Evolutionary conservation across 1,139 yeast genomes (phyloP).

Genomic region (Candida tropicalis): DNA sequence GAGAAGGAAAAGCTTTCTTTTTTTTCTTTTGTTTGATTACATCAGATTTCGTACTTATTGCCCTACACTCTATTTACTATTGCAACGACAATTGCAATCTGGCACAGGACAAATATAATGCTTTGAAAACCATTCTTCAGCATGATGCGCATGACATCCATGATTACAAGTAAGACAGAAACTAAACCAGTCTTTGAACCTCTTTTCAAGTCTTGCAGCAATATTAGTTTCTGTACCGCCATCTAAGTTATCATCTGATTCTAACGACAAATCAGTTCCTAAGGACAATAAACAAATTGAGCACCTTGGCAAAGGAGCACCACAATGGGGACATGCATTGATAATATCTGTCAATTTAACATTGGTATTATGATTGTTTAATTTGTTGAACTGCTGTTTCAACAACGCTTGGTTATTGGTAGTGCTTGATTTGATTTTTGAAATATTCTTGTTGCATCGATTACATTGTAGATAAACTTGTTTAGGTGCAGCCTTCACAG

Average conservation of each 20-base stretch:
- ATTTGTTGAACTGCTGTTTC: slow-evolving; percentile 45
- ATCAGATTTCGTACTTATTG: too few relatives aligned
- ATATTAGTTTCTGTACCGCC: slow-evolving; percentile 12
- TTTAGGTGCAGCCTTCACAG: slow-evolving; percentile 59
- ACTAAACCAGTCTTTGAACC: slow-evolving; percentile 76
- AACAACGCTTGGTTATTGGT: slow-evolving; percentile 32
- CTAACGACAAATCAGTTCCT: slow-evolving; percentile 67
- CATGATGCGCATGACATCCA: slow-evolving; percentile 94
- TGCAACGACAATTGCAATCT: slow-evolving; percentile 84
- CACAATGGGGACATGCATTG: slow-evolving; percentile 78
- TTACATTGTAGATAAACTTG: slow-evolving; percentile 82
- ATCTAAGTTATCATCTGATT: slow-evolving; percentile 22
- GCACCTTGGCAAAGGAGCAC: slow-evolving; percentile 87
- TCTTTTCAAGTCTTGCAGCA: slow-evolving; percentile 31
- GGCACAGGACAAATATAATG: slow-evolving; percentile 94
- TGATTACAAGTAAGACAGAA: slow-evolving; percentile 91
- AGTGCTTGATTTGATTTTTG: slow-evolving; percentile 29
- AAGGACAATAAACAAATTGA: slow-evolving; percentile 83
- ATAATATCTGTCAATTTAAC: slow-evolving; percentile 23
- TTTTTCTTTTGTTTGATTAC: too few relatives aligned
- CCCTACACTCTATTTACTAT: slow-evolving; percentile 44
- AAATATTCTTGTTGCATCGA: slow-evolving; percentile 74
- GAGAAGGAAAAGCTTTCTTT: not conserved
- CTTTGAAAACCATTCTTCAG: slow-evolving; percentile 91
- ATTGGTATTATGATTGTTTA: slow-evolving; percentile 19